Percentiles rank a stretch among this genome's conserved stretches.
Conservation (phyloP, 257 asterid species). For the Salvia miltiorrhiza region DNA sequence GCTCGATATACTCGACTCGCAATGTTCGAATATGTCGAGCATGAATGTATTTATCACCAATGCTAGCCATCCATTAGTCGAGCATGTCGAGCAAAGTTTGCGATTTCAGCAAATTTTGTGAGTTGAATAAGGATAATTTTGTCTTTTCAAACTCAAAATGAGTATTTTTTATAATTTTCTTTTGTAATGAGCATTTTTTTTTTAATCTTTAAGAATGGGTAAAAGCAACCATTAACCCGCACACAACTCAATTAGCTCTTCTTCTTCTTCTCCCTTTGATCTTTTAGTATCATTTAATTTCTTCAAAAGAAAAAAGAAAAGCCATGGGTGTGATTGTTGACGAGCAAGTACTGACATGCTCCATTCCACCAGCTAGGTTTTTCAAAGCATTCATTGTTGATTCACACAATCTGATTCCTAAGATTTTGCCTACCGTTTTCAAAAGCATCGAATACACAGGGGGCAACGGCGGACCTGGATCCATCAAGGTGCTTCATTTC, state of each 20-base stretch:
- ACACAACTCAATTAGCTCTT: background rate
- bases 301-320: background rate
- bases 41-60: too few relatives aligned
- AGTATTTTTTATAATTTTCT: too few relatives aligned
- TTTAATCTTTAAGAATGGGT: too few relatives aligned
- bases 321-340: background rate
- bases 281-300: background rate
- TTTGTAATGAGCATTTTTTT: too few relatives aligned
- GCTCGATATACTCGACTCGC: too few relatives aligned
- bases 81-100: too few relatives aligned
- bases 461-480: constrained; percentile 11
- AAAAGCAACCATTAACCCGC: too few relatives aligned
- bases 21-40: too few relatives aligned
- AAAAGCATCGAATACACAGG: background rate
- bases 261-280: background rate
- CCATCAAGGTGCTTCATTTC: background rate
- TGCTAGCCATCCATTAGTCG: too few relatives aligned
- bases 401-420: background rate
- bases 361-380: background rate
- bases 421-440: background rate
- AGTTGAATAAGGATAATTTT: too few relatives aligned
- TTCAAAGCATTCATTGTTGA: constrained; percentile 4
- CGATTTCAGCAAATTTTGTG: too few relatives aligned
- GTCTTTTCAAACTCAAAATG: too few relatives aligned
- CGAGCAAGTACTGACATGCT: background rate